phyloP scores from a whole-genome alignment of 225 moss, liverwort and hornwort species.

The Pleurozium schreberi region DNA sequence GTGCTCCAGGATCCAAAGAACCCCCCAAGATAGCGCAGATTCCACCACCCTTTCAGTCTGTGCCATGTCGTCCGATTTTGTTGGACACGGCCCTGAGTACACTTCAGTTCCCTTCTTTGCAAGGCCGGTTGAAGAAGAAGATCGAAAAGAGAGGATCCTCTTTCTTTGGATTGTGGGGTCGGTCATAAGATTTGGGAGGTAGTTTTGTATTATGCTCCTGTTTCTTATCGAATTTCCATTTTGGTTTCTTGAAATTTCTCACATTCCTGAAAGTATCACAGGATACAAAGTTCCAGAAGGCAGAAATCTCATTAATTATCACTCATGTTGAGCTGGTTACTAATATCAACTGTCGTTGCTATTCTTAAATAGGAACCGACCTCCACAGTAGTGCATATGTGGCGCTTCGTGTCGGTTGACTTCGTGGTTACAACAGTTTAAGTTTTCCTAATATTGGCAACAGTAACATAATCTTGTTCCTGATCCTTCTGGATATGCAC shows the following conservation, averaged over 20 bases:
- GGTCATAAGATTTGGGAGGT: background rate
- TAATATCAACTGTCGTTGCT: background rate
- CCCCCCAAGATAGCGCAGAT: slow-evolving; percentile 62
- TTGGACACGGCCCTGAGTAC: slow-evolving; percentile 73
- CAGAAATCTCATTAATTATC: background rate
- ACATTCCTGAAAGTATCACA: background rate
- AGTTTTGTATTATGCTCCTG: background rate
- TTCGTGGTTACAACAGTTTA: background rate
- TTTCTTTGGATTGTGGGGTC: slow-evolving; percentile 66
- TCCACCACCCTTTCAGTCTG: slow-evolving; percentile 74
- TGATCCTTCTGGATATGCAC: background rate
- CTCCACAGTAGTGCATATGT: background rate
- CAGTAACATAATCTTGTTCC: background rate
- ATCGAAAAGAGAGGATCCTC: slow-evolving; percentile 64
- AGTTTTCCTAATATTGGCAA: background rate
- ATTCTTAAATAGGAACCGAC: background rate
- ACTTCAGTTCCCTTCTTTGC: slow-evolving; percentile 76
- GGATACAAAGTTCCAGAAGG: background rate
- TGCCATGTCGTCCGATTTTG: slow-evolving; percentile 87
- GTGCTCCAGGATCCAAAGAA: slow-evolving; percentile 57
- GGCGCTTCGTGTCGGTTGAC: background rate
- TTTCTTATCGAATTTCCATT: background rate
- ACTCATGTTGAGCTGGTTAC: background rate
- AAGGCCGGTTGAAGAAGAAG: slow-evolving; percentile 63
- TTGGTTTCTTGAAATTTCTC: background rate